phyloP scores from a whole-genome alignment of 2,329 filamentous ascomycete genomes.

The Orbilia quercus region DNA sequence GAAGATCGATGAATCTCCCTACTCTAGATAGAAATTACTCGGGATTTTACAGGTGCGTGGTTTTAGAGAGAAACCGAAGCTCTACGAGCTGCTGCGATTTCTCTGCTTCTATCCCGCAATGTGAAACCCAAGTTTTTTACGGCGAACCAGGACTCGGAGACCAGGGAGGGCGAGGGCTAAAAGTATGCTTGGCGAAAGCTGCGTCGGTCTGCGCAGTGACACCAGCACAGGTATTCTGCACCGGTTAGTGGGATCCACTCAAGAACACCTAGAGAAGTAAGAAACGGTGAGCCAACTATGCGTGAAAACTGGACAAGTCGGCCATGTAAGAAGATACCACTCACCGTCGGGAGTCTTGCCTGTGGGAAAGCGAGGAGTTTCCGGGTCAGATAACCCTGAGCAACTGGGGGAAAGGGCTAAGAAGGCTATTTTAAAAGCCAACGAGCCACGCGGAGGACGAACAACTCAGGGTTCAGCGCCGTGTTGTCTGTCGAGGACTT shows the following conservation, averaged over 20 bases:
- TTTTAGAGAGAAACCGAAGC: constrained; percentile 32
- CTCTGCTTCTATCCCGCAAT: constrained; percentile 42
- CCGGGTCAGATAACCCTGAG: constrained; percentile 36
- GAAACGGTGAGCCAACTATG: constrained; percentile 27
- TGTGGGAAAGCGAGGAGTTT: constrained; percentile 37
- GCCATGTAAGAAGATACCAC: constrained; percentile 15
- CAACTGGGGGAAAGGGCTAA: constrained; percentile 25
- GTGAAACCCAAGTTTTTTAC: constrained; percentile 54
- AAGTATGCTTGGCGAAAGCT: constrained; percentile 41
- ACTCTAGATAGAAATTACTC: constrained; percentile 9
- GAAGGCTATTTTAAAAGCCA: constrained; percentile 13
- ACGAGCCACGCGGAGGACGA: constrained; percentile 35
- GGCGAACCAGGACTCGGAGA: constrained; percentile 33
- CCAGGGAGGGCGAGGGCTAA: constrained; percentile 34
- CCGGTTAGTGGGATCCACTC: constrained; percentile 19
- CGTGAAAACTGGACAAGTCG: constrained; percentile 27
- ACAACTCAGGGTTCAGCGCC: constrained; percentile 49
- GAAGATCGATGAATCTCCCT: constrained; percentile 54
- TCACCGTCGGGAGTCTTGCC: constrained; percentile 36
- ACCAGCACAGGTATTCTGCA: constrained; percentile 25
- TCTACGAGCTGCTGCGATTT: constrained; percentile 35
- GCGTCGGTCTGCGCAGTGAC: constrained; percentile 34
- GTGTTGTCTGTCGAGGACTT: constrained; percentile 44
- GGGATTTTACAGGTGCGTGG: constrained; percentile 26
- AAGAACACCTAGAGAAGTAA: constrained; percentile 11